Evolutionary conservation across 1,139 yeast species (phyloP).

Genomic region (Geotrichum siamense): DNA sequence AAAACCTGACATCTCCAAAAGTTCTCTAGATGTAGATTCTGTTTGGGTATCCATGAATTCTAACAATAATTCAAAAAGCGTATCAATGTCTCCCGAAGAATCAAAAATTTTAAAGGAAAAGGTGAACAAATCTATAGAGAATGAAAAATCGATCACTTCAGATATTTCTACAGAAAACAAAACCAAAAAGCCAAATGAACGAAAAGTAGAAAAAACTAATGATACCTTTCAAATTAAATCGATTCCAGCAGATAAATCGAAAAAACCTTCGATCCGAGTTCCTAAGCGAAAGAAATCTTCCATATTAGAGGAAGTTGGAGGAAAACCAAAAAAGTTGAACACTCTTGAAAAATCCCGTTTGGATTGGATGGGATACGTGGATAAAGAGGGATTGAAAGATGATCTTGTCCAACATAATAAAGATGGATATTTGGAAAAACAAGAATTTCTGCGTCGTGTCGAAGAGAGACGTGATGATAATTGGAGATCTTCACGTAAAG

Average conservation of each 20-base stretch:
- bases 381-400: conserved; percentile 72
- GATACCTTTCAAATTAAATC: conserved; percentile 13
- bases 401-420: conserved; percentile 70
- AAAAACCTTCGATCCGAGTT: conserved; percentile 34
- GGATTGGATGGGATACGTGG: conserved; percentile 96
- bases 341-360: conserved; percentile 87
- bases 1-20: too few species aligned
- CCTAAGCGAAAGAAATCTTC: conserved; percentile 61
- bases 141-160: too few species aligned
- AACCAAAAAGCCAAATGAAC: conserved; percentile 9
- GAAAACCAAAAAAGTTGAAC: conserved; percentile 62
- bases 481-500: conserved; percentile 51
- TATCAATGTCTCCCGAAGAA: too few species aligned
- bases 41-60: conserved; percentile 50
- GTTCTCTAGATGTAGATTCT: conserved; percentile 46
- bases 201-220: too few species aligned
- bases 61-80: too few species aligned
- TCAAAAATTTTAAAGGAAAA: too few species aligned
- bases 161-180: too few species aligned
- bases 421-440: conserved; percentile 83
- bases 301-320: conserved; percentile 58
- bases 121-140: too few species aligned
- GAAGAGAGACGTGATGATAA: conserved; percentile 59
- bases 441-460: conserved; percentile 77
- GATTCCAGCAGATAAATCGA: conserved; percentile 22